Base-by-base conservation (phyloP, 139 green algal species). In the Asterochloris erici region DNA sequence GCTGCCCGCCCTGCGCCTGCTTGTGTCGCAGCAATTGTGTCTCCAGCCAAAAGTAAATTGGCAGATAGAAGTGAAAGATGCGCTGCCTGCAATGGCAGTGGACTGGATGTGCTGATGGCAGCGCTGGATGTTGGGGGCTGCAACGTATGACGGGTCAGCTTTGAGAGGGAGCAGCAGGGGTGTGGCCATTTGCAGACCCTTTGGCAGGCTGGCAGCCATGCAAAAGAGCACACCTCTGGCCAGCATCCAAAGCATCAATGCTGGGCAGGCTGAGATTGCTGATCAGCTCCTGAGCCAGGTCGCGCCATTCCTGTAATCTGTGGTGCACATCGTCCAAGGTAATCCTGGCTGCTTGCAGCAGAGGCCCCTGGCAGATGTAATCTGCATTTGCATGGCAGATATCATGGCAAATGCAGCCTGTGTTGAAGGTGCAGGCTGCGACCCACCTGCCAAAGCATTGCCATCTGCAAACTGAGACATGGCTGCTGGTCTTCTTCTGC, bases 61-160 rank as follows among this genome's bases (percentile, higher is more conserved):
- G 95, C 60, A 98, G 92, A 90, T 98, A 98, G 89, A 98, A 98
- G 29, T 95, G 95, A 82, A 93, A 97, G 14, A 98, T 85, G 26
- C 94, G 91, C 76, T 89, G 74, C 84, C 93, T 95, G 91, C 16
- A 61, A 6, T 6, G 38, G 38, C 38, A 54, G 38, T 54, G 38
- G 38, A 6, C 38, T 54, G 38, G 38, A 6, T 54, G 38, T 54
- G 38, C 38, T 2, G 38, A 6, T 54, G 38, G 66, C 66, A 71
- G 66, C 17, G 17, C 19, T 71, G 66, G 10, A 24, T 71, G 66
- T 1, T 26, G 66, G 66, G 27, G 63, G 29, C 17, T 26, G 29
- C 19, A 23, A 9, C 38, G 27, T 10, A 27, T 21, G 19, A 68
- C 0, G 68, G 15, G 74, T 14, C 11, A 66, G 13, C 12, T 14